phyloP scores from a whole-genome alignment of 495 filamentous ascomycete genomes.

The Clavariopsis aquatica region DNA sequence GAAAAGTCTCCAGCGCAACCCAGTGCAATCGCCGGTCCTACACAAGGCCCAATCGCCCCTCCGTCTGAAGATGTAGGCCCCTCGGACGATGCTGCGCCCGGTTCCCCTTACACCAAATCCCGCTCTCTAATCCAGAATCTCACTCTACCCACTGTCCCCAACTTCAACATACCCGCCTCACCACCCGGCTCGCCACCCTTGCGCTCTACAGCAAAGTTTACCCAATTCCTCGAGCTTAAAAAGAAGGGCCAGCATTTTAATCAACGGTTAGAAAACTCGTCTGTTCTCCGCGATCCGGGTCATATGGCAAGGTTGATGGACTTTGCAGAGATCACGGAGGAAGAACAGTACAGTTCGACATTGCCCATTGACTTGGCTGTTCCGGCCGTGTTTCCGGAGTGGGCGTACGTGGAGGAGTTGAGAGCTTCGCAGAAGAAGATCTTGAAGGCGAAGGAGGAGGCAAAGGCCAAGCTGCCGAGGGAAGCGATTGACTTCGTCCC shows the following conservation, averaged over 20 bases:
- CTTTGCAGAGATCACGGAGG: constrained; percentile 71
- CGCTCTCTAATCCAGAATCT: constrained; percentile 72
- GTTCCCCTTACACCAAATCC: constrained; percentile 69
- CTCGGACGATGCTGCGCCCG: constrained; percentile 45
- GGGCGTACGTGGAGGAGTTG: constrained; percentile 74
- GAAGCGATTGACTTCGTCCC: constrained; percentile 77
- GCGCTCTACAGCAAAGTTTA: constrained; percentile 69
- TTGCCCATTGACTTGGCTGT: constrained; percentile 69
- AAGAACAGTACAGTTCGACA: constrained; percentile 74
- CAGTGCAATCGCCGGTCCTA: constrained; percentile 9
- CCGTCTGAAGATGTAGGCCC: constrained; percentile 31
- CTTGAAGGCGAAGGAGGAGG: constrained; percentile 60
- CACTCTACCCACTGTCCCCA: constrained; percentile 78
- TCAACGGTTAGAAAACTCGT: constrained; percentile 67
- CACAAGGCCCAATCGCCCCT: constrained; percentile 50
- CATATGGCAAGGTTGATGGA: constrained; percentile 75
- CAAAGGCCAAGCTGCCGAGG: constrained; percentile 56
- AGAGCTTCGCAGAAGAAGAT: constrained; percentile 63
- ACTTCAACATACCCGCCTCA: constrained; percentile 80
- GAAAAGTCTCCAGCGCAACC: constrained; percentile 7
- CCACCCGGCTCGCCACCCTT: constrained; percentile 73
- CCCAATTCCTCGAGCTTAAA: constrained; percentile 82
- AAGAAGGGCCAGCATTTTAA: constrained; percentile 90
- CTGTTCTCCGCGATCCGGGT: constrained; percentile 77
- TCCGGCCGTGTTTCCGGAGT: constrained; percentile 62